Evolutionary conservation across 2,329 filamentous ascomycete genomes (phyloP).

Genomic region (Waltergamsia citrina): DNA sequence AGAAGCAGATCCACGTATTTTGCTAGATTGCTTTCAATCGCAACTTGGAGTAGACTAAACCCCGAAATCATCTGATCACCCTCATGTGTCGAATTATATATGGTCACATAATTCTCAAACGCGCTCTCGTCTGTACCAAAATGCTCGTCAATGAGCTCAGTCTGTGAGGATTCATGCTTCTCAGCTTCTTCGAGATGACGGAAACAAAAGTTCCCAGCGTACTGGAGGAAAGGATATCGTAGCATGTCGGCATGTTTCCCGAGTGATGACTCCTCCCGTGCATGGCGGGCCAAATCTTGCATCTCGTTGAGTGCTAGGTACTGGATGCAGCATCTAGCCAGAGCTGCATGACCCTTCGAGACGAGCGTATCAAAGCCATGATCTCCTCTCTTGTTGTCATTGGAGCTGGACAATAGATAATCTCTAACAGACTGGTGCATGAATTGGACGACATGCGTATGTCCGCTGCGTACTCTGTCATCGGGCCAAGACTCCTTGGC

Average conservation of each 20-base stretch:
- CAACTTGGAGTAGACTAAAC: neutral
- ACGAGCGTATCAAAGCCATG: neutral
- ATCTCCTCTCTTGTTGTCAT: neutral
- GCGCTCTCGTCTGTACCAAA: neutral
- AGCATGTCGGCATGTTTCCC: neutral
- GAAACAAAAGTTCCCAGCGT: neutral
- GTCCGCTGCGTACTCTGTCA: neutral
- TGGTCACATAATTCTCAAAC: neutral
- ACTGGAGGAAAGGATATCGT: neutral
- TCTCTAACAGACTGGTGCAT: constrained; percentile 5
- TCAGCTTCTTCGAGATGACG: neutral
- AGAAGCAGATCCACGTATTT: neutral
- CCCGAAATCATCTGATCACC: neutral
- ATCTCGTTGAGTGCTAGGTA: neutral
- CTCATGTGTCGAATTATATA: neutral
- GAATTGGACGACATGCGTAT: constrained; percentile 2
- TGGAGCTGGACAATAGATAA: neutral
- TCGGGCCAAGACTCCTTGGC: neutral
- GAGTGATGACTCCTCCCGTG: neutral
- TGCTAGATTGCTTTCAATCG: neutral
- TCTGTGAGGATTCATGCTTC: neutral
- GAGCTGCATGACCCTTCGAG: neutral
- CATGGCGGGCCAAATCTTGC: neutral
- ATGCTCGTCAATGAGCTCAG: neutral
- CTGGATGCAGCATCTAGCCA: neutral